Conservation (phyloP, 2,329 filamentous ascomycete species). For the Erysiphe pisi region DNA sequence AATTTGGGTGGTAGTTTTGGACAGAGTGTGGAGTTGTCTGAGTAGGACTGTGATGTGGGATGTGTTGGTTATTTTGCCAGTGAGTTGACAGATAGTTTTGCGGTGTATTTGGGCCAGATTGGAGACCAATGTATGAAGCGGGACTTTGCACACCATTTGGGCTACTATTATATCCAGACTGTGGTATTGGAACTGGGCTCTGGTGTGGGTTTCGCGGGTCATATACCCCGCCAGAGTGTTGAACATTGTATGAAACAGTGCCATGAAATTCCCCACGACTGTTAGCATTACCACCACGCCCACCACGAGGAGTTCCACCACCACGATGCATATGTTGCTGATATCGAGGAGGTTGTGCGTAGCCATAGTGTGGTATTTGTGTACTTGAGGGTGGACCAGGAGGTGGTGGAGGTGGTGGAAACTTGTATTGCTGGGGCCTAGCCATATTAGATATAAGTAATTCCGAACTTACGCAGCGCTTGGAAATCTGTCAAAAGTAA, state of each 20-base stretch:
- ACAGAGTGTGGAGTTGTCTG: conserved; percentile 42
- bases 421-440: conserved; percentile 36
- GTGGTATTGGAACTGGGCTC: conserved; percentile 32
- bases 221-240: conserved; percentile 32
- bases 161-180: conserved; percentile 33
- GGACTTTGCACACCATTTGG: conserved; percentile 34
- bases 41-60: conserved; percentile 34
- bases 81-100: conserved; percentile 32
- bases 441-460: conserved; percentile 32
- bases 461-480: neutral
- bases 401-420: conserved; percentile 37
- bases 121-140: conserved; percentile 36
- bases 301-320: conserved; percentile 35
- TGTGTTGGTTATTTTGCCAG: conserved; percentile 34
- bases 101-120: conserved; percentile 33
- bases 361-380: conserved; percentile 34
- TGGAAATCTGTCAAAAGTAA: neutral
- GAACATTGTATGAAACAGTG: conserved; percentile 32
- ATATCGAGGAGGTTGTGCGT: conserved; percentile 32
- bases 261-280: conserved; percentile 35
- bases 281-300: conserved; percentile 34
- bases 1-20: conserved; percentile 50
- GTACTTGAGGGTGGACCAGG: conserved; percentile 35
- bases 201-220: conserved; percentile 32
- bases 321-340: conserved; percentile 35